Evolutionary conservation across 768 basidiomycete genomes (phyloP).

Genomic region (Lactarius quietus): DNA sequence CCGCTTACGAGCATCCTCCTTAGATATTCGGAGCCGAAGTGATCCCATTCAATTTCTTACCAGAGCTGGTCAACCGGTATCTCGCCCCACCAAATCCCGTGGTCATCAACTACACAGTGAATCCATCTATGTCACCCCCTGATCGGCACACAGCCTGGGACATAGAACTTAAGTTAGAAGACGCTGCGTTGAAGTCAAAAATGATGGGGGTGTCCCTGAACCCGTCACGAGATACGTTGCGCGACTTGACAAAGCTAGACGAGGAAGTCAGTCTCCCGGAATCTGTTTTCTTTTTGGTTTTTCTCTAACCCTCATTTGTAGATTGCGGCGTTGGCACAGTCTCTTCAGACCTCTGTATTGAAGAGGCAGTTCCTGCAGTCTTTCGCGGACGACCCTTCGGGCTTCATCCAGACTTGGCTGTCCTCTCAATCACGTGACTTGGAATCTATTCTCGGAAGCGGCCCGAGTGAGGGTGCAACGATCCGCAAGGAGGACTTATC

Average conservation of each 20-base stretch:
- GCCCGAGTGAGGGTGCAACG: conserved; percentile 71
- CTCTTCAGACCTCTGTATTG: conserved; percentile 80
- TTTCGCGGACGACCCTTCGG: conserved; percentile 74
- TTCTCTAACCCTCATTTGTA: conserved; percentile 30
- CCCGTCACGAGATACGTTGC: conserved; percentile 65
- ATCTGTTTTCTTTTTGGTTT: not conserved
- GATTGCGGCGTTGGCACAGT: conserved; percentile 83
- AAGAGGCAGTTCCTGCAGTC: conserved; percentile 83
- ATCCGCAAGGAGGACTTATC: conserved; percentile 86
- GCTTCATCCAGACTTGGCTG: conserved; percentile 87
- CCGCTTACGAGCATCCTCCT: conserved; percentile 6
- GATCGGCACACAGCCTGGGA: conserved; percentile 72
- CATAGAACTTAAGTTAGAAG: conserved; percentile 85
- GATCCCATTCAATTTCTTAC: conserved; percentile 73
- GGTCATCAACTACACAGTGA: conserved; percentile 70
- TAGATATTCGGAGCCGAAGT: conserved; percentile 72
- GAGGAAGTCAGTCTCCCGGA: conserved; percentile 63
- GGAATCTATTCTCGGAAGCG: conserved; percentile 85
- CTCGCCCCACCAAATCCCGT: conserved; percentile 77
- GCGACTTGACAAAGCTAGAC: conserved; percentile 69
- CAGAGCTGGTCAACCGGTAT: conserved; percentile 80
- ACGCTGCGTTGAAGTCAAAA: conserved; percentile 63
- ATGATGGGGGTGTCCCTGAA: conserved; percentile 66
- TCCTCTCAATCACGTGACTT: conserved; percentile 90
- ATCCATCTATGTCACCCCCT: conserved; percentile 57